Percentiles rank a stretch among this genome's conserved stretches.
These are phyloP conservation scores for Calonectria hawksworthii DNA, from an alignment of 2,329 filamentous ascomycete species.

Conservation along the genomic window DNA sequence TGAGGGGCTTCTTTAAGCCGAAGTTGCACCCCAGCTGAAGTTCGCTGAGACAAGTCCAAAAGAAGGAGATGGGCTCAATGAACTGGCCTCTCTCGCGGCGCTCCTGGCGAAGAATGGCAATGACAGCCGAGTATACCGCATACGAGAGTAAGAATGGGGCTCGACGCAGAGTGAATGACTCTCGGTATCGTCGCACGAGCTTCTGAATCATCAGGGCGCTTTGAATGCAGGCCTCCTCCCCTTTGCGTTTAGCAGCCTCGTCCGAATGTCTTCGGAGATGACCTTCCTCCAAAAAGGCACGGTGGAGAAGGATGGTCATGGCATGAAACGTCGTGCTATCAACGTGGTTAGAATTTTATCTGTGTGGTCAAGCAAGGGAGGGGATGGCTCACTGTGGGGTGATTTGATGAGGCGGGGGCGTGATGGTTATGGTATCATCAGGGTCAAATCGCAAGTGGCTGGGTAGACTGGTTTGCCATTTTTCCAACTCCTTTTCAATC, in stretches of 20 bases:
- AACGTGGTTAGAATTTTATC: slow-evolving; percentile 25
- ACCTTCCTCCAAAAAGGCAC: slow-evolving; percentile 57
- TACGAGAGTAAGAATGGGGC: slow-evolving; percentile 59
- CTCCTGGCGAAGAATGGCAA: slow-evolving; percentile 50
- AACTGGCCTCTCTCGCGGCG: slow-evolving; percentile 48
- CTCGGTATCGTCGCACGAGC: slow-evolving; percentile 53
- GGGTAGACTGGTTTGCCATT: slow-evolving; percentile 44
- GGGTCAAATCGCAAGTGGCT: slow-evolving; percentile 46
- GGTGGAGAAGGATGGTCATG: slow-evolving; percentile 59
- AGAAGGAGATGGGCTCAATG: slow-evolving; percentile 52
- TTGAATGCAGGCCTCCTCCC: slow-evolving; percentile 48
- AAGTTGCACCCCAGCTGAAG: slow-evolving; percentile 53
- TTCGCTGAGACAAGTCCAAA: slow-evolving; percentile 54
- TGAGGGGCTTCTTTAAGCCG: slow-evolving; percentile 53
- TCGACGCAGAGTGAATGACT: slow-evolving; percentile 54
- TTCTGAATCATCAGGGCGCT: slow-evolving; percentile 54
- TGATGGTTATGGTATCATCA: slow-evolving; percentile 43
- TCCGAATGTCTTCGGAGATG: slow-evolving; percentile 48
- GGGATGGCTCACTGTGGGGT: slow-evolving; percentile 45
- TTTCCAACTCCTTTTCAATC: slow-evolving; percentile 45
- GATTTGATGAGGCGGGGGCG: slow-evolving; percentile 47
- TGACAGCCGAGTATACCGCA: slow-evolving; percentile 54
- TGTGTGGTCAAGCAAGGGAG: neutral
- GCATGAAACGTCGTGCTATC: slow-evolving; percentile 54
- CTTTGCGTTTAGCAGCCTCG: slow-evolving; percentile 41